Base-by-base conservation (phyloP, 106 monocot genomes). In the Cymbidium sinense region DNA sequence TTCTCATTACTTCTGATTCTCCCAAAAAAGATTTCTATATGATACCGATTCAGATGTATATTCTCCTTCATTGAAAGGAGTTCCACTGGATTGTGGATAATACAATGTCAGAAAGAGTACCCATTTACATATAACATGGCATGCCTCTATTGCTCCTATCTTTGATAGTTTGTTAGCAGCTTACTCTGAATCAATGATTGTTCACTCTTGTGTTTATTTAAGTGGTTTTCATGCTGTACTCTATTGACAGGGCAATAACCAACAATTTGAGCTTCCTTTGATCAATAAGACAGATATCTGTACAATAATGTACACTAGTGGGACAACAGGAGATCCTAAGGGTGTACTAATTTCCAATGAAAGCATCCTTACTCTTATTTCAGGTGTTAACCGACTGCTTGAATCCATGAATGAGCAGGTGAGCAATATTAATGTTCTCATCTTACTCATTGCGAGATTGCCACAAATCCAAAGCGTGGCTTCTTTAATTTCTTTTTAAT, bases 251-350 rank as follows among this genome's bases (percentile, higher is more conserved):
- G 93, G 94, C 43, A 75, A 84, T 23, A 82, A 75, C 78, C 83
- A 88, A 70, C 83, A 90, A 61, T 81, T 88, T 83, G 88, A 91
- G 77, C 88, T 94, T 50, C 96, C 96, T 17, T 55, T 65, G 78
- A 78, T 69, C 55, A 70, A 85, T 54, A 94, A 78, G 43, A 77
- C 80, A 55, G 96, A 94, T 80, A 91, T 92, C 25, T 94, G 88
- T 80, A 96, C 96, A 37, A 96, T 96, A 84, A 94, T 96, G 96
- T 96, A 96, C 86, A 96, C 96, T 13, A 96, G 96, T 79, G 96
- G 96, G 74, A 96, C 96, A 70, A 96, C 96, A 29, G 96, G 96
- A 55, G 96, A 96, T 13, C 96, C 96, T n/a, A 96, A 96, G 79
- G 96, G 96, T 69, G 96, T 96, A 50, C 1, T 96, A 88, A 84